These are phyloP conservation scores for Hypocrella siamensis DNA, from an alignment of 2,329 filamentous ascomycete species.

Conservation along the genomic window DNA sequence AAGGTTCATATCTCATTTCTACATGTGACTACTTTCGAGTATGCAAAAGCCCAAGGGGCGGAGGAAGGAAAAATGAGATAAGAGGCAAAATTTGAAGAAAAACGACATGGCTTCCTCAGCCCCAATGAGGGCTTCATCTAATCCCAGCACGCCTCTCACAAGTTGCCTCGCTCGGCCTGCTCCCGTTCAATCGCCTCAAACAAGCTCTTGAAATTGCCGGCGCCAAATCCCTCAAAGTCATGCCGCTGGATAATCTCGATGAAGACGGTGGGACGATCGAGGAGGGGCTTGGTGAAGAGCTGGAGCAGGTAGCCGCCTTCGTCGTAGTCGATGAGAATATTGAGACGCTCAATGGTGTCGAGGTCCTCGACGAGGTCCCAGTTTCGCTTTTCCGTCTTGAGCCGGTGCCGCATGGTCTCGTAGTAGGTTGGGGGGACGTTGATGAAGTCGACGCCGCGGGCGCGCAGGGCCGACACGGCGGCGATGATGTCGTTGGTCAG, in stretches of 20 bases:
- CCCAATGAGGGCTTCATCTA: no score
- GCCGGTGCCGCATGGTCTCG: slow-evolving; percentile 53
- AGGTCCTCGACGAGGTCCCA: slow-evolving; percentile 67
- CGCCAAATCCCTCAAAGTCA: slow-evolving; percentile 82
- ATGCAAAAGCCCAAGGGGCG: no score
- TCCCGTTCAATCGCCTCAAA: slow-evolving; percentile 94
- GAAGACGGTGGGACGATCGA: slow-evolving; percentile 91
- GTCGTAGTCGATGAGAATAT: slow-evolving; percentile 91
- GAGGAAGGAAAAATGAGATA: background rate
- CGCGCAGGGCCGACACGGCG: slow-evolving; percentile 61
- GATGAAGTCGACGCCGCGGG: slow-evolving; percentile 89
- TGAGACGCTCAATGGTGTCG: slow-evolving; percentile 57
- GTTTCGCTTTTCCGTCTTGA: slow-evolving; percentile 44
- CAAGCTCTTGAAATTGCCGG: slow-evolving; percentile 87
- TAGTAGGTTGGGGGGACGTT: slow-evolving; percentile 80
- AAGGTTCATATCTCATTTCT: no score
- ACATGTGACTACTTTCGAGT: no score
- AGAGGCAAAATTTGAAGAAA: background rate
- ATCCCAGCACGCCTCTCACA: slow-evolving; percentile 27
- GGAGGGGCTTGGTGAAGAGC: slow-evolving; percentile 71
- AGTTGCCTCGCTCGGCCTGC: slow-evolving; percentile 71
- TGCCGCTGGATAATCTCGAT: slow-evolving; percentile 92
- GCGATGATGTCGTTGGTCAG: slow-evolving; percentile 66
- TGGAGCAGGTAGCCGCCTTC: slow-evolving; percentile 72
- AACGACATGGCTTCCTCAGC: no score